Base-by-base conservation (phyloP, 2,329 filamentous ascomycete species). In the Ophiosphaerella narmari region DNA sequence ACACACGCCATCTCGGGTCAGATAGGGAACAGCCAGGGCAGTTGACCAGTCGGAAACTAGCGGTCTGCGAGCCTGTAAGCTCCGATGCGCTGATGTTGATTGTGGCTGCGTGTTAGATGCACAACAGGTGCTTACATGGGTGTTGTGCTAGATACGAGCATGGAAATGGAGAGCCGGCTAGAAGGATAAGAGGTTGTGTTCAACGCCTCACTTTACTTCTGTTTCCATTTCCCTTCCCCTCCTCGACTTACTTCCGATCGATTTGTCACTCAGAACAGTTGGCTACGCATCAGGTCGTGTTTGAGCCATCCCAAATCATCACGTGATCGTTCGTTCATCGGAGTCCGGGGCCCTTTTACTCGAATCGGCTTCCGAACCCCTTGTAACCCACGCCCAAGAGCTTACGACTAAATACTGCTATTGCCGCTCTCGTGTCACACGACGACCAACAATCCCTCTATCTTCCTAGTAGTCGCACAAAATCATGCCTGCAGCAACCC, bases 401-500 rank as follows among this genome's bases (percentile, higher is more conserved):
- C 26, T 29, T 29, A 29, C 11, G 11, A 2, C 26, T 29, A 29
- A 29, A 9, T 29, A 29, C 11, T 29, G 11, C 26, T 3, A 29
- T 11, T 6, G 6, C 7, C 7, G 2, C 26, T 29, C 26, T 11
- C 11, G 26, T 29, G 26, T 29, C 26, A 29, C 26, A 29, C 26
- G 7, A 29, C 7, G 26, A 29, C 4, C 26, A 29, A 29, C 26
- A 7, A 29, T 11, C 26, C 11, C 6, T 29, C 26, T 7, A 11
- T 8, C 26, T 7, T 29, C 26, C 7, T 29, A 37, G 7, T 21
- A 37, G 8, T n/a, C 13, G 35, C 18, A 16, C 7, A 26, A 24
- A 24, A 56, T 8, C 18, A 70, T 70, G 67, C 58, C 66, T 38
- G 52, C 62, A 29, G 53, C 62, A 34, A 62, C 61, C 7, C 67